Base-by-base conservation (phyloP, 163 green algal species). In the Trebouxiophyceae sp. region DNA sequence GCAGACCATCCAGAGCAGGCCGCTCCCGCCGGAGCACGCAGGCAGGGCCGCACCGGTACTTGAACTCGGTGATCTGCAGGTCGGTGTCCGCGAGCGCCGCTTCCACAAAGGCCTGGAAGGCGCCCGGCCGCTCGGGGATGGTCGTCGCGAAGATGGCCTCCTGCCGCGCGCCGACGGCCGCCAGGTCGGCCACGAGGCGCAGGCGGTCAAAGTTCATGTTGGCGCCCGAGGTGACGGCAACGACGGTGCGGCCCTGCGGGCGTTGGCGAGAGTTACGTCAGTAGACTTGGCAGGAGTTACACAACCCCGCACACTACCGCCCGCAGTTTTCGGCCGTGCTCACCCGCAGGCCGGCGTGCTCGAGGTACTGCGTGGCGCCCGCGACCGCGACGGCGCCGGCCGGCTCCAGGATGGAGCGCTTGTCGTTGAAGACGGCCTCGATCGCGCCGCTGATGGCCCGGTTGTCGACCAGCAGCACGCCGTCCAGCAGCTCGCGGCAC, bases 181-280 rank as follows among this genome's bases (percentile, higher is more conserved):
- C 93, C 64, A 97, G 80, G 72, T 98, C 89, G 16, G 84, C 80
- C 33, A 99, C 91, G 45, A 97, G 75, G 5, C 91, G 77, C 70
- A 99, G 81, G 31, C 89, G 84, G 74, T 98, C 91, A 82, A 99
- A 98, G 78, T 99, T 99, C 79, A 98, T 98, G 81, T 99, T 98
- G 45, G 93, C 93, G 7, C 93, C 93, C 16, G 70, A 88, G 22
- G 91, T 96, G 0, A 99, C 71, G 0, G 86, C 87, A 47, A 97
- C 92, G 32, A 97, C 81, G 3, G 83, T 92, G 57, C 84, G 76
- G 27, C 77, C 81, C 77, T 88, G 65, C 45, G n/a, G n/a, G n/a
- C n/a, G n/a, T n/a, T n/a, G n/a, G n/a, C n/a, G n/a, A n/a, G n/a
- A n/a, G n/a, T n/a, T n/a, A n/a, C n/a, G n/a, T n/a, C n/a, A n/a